phyloP scores from a whole-genome alignment of 192 early-diverging fungal species.

The Backusella psychrophila region DNA sequence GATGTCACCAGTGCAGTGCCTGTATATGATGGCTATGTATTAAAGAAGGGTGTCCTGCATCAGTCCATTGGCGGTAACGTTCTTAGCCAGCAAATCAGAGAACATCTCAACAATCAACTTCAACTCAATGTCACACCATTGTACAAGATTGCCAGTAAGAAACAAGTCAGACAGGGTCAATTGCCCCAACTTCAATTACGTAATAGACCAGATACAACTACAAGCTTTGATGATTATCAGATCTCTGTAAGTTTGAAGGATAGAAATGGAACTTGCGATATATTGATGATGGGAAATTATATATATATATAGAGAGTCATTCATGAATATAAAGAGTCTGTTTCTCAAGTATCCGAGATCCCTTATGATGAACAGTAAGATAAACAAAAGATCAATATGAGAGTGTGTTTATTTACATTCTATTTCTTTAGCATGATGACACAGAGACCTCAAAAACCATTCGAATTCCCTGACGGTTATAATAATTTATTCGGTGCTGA shows the following conservation, averaged over 20 bases:
- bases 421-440: constrained; percentile 35
- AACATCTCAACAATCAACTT: constrained; percentile 54
- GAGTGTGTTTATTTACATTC: too few species aligned
- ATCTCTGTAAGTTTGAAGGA: constrained; percentile 49
- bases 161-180: constrained; percentile 64
- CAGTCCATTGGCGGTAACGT: constrained; percentile 81
- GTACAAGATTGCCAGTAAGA: constrained; percentile 79
- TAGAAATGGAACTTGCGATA: too few species aligned
- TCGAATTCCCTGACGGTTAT: constrained; percentile 97
- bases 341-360: constrained; percentile 80
- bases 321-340: constrained; percentile 93
- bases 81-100: constrained; percentile 73
- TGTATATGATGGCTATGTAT: constrained; percentile 93
- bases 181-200: constrained; percentile 53
- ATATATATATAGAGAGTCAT: constrained; percentile 58
- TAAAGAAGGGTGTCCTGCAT: constrained; percentile 79
- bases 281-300: too few species aligned
- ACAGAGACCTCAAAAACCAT: constrained; percentile 78
- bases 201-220: constrained; percentile 55
- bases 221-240: constrained; percentile 71
- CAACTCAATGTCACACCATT: constrained; percentile 72
- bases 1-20: constrained; percentile 84
- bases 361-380: constrained; percentile 67
- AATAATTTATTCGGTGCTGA: constrained; percentile 77
- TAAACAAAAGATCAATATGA: background rate